Base-by-base conservation (phyloP, 306 rosid species). In the Calophaca sinica region DNA sequence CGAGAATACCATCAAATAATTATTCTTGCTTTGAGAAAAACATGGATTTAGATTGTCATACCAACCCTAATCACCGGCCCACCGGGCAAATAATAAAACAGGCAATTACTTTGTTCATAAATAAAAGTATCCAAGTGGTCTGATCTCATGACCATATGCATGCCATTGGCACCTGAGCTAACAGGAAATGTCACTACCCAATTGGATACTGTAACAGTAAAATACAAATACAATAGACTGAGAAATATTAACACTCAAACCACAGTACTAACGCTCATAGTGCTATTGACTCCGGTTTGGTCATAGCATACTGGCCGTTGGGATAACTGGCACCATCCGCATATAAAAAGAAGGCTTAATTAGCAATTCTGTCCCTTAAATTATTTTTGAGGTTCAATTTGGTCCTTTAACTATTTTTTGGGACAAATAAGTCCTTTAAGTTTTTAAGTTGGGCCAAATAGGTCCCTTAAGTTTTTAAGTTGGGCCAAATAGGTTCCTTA, bases 101-200 rank as follows among this genome's bases (percentile, higher is more conserved):
- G 58, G 60, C 68, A 64, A 44, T 62, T 36, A 10, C 51, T 55
- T 35, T 8, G 36, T 45, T 64, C 20, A 54, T 64, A 44, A 50
- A 15, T 51, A 48, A 2, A 60, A 52, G 26, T 20, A 20, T 20
- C 26, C 26, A 20, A 20, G 73, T 60, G 70, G 44, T 68, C 11
- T 67, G 38, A 36, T 70, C 46, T 45, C 15, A 65, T 31, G 49
- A 66, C 51, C 14, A 38, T 5, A 58, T 35, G 26, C 48, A 76
- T 4, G 32, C 74, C 13, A 14, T 35, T 54, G 35, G 35, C 62
- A 46, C 6, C 65, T 13, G 11, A 6, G 36, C 13, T 57, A 32
- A 33, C 50, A 63, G 69, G 70, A 70, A 68, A 67, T 10, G 26
- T n/a, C 39, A 63, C 28, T 57, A 45, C 26, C 71, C 48, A 63